These are phyloP conservation scores for Colletotrichum tamarilloi DNA, from an alignment of 2,329 filamentous ascomycete genomes.

Conservation along the genomic window DNA sequence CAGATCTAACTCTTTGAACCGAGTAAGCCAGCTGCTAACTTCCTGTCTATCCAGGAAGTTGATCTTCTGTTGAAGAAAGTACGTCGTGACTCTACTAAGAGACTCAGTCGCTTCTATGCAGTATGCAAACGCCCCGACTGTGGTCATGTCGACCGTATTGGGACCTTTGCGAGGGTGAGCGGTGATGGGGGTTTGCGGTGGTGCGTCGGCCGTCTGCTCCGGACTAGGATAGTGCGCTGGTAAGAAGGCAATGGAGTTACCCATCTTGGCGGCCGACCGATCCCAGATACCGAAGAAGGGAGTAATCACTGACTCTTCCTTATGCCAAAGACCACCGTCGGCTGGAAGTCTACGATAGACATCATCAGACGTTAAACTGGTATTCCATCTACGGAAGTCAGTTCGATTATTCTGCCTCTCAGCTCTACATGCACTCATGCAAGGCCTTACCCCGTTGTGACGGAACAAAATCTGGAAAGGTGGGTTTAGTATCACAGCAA, in stretches of 20 bases:
- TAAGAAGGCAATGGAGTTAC: constrained; percentile 52
- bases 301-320: constrained; percentile 49
- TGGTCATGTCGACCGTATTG: constrained; percentile 45
- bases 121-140: constrained; percentile 58
- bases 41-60: constrained; percentile 51
- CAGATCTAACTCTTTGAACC: constrained; percentile 60
- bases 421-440: too few species aligned
- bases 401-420: background rate
- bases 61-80: constrained; percentile 56
- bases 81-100: constrained; percentile 55
- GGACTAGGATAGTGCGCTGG: constrained; percentile 45
- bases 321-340: constrained; percentile 55
- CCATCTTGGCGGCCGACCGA: constrained; percentile 49
- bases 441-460: constrained; percentile 38
- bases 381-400: constrained; percentile 44
- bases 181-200: constrained; percentile 16
- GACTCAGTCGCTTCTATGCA: constrained; percentile 59
- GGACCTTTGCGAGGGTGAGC: constrained; percentile 10
- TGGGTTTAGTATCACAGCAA: background rate
- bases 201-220: constrained; percentile 33
- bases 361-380: constrained; percentile 45
- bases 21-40: constrained; percentile 55
- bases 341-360: constrained; percentile 45
- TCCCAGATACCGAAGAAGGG: constrained; percentile 60
- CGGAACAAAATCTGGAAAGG: constrained; percentile 38